Conservation (phyloP, 2,329 filamentous ascomycete genomes). For the Trichocomaceae sp. region DNA sequence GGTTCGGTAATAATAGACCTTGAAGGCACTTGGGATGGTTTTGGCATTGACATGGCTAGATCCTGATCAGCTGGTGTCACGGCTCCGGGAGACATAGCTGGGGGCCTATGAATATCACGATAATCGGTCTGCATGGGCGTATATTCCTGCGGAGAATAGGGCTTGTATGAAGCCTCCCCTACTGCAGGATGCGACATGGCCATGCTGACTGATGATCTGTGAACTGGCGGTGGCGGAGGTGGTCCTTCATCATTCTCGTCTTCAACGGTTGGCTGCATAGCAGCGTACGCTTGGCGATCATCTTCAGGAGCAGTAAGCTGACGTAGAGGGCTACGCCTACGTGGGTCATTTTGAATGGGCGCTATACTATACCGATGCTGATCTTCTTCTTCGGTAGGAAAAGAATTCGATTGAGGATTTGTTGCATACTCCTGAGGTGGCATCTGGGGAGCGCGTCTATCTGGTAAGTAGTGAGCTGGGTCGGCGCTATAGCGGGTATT, state of each 20-base stretch:
- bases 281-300: constrained; percentile 34
- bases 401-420: constrained; percentile 1
- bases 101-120: background rate
- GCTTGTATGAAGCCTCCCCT: constrained; percentile 22
- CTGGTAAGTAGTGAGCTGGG: constrained; percentile 1
- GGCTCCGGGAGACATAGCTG: constrained; percentile 13
- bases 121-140: constrained; percentile 12
- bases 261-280: constrained; percentile 45
- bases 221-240: constrained; percentile 32
- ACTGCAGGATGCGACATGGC: constrained; percentile 21
- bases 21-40: constrained; percentile 20
- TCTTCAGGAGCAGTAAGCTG: constrained; percentile 20
- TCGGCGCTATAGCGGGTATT: constrained; percentile 7
- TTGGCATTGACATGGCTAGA: constrained; percentile 16
- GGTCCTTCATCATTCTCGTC: constrained; percentile 36
- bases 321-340: constrained; percentile 24
- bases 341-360: constrained; percentile 27
- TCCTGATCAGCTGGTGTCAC: constrained; percentile 19
- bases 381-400: background rate
- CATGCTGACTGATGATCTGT: constrained; percentile 28
- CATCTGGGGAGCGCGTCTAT: background rate
- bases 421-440: constrained; percentile 1
- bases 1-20: constrained; percentile 8
- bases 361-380: constrained; percentile 46
- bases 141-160: constrained; percentile 24